Percentiles rank a stretch among this genome's conserved stretches.
Evolutionary conservation across 2,329 filamentous ascomycete genomes (phyloP).

Genomic region (Dactylonectria macrodidyma): DNA sequence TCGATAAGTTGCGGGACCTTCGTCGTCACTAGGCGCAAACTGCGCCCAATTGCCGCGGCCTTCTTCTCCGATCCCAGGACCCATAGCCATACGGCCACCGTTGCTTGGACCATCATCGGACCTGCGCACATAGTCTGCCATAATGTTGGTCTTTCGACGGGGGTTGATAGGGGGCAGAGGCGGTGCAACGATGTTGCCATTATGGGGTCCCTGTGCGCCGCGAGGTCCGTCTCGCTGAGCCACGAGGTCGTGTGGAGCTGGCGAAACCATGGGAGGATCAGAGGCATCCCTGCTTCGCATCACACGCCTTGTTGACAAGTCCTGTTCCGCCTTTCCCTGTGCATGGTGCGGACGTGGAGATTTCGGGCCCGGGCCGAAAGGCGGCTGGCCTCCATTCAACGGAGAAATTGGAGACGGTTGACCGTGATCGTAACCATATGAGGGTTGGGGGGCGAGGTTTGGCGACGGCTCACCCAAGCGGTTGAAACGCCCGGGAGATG

Average conservation of each 20-base stretch:
- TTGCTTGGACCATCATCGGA: conserved; percentile 52
- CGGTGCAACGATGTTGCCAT: conserved; percentile 56
- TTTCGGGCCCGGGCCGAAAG: conserved; percentile 34
- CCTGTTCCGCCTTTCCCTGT: conserved; percentile 27
- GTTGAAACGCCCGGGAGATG: conserved; percentile 43
- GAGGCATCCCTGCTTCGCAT: conserved; percentile 65
- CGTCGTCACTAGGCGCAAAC: conserved; percentile 56
- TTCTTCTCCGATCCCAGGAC: conserved; percentile 36
- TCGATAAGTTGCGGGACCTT: conserved; percentile 51
- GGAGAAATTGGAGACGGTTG: conserved; percentile 64
- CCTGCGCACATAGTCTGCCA: conserved; percentile 55
- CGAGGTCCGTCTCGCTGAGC: conserved; percentile 56
- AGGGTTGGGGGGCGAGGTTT: conserved; percentile 36
- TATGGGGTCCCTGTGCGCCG: conserved; percentile 43
- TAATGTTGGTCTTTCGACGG: conserved; percentile 62
- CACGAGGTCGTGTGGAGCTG: conserved; percentile 62
- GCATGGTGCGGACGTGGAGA: conserved; percentile 34
- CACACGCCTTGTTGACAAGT: conserved; percentile 52
- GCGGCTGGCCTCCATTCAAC: conserved; percentile 35
- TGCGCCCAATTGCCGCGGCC: conserved; percentile 46
- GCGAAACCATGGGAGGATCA: conserved; percentile 64
- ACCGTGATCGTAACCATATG: conserved; percentile 54
- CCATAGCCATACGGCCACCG: conserved; percentile 41
- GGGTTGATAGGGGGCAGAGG: conserved; percentile 74
- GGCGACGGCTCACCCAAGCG: conserved; percentile 36